phyloP scores from a whole-genome alignment of 2,329 filamentous ascomycete species.

The Epichloe sp. region DNA sequence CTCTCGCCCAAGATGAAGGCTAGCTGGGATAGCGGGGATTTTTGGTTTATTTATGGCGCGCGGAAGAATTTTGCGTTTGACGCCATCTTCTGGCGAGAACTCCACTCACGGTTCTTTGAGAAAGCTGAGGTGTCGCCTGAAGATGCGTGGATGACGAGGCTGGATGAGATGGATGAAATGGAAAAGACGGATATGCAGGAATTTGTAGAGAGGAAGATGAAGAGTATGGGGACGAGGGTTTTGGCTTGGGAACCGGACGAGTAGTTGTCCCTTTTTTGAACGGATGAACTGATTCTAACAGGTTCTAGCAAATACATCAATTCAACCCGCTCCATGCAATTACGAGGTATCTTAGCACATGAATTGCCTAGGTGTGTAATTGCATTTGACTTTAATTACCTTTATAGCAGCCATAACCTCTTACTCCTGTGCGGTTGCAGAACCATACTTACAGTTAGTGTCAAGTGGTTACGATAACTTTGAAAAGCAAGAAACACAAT shows the following conservation, averaged over 20 bases:
- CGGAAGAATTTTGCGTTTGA: constrained; percentile 27
- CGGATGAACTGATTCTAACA: no score
- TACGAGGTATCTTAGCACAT: no score
- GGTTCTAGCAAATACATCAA: no score
- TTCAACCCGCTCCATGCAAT: no score
- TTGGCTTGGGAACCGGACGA: background rate
- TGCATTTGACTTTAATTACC: no score
- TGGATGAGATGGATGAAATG: constrained; percentile 9
- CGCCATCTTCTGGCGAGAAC: constrained; percentile 21
- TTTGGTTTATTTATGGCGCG: constrained; percentile 21
- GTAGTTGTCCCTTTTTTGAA: background rate
- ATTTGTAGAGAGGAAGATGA: constrained; percentile 12
- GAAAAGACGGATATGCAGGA: no score
- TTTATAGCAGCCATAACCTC: no score
- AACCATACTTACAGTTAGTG: no score
- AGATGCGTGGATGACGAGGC: constrained; percentile 3
- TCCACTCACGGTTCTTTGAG: constrained; percentile 23
- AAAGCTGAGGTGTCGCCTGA: background rate
- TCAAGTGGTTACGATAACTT: no score
- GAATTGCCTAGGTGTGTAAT: no score
- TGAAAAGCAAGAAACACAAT: no score
- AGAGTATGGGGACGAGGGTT: constrained; percentile 2
- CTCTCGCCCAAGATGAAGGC: constrained; percentile 22
- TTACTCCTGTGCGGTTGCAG: no score
- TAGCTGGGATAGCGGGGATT: constrained; percentile 21